Evolutionary conservation across 148 eudicot species (phyloP), one percentile per base, ranked within the genome.

Genomic region (Amaranthus hypochondriacus): DNA sequence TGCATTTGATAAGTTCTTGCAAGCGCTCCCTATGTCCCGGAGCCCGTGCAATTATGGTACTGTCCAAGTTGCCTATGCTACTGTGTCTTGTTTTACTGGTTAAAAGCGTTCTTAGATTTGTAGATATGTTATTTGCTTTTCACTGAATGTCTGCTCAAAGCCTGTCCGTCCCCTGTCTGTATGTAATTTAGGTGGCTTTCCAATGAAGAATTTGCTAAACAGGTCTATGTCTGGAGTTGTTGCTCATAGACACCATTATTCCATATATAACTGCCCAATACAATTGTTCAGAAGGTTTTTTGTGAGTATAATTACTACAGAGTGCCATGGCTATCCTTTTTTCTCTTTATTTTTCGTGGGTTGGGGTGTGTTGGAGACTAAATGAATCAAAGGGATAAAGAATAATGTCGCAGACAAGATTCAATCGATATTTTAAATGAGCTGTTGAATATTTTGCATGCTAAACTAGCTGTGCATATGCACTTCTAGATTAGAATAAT

Each of bases 31-130:
- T 53, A 95, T 84, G 90, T 95, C 99, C 50, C 82, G 96, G 52
- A 90, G 89, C 71, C 71, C 99, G 99, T 81, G 89, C 99, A 70
- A 90, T 95, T 77, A 95, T 95, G 99, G 99, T 95, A 92, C 12
- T 74, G 60, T 65, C 60, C 54, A 10, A 62, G 69, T 76, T 74
- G 60, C 76, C 5, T 57, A 57, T 57, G 42, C 48, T 6, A 10
- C 52, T 4, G 15, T 52, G 57, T 51, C 56, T 61, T 42, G 69
- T 7, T 69, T 61, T 28, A 8, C 54, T 47, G 47, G 15, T 48
- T 50, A 4, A 21, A 48, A 65, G 68, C 68, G 4, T 8, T 9
- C 44, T 48, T 48, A 48, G 55, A 28, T 14, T 54, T 52, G 4
- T 7, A 5, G 12, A 7, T 5, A 66, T 59, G 9, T 0, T 53